Evolutionary conservation across 2,329 filamentous ascomycete species (phyloP).

Genomic region (Xylariaceae sp.): DNA sequence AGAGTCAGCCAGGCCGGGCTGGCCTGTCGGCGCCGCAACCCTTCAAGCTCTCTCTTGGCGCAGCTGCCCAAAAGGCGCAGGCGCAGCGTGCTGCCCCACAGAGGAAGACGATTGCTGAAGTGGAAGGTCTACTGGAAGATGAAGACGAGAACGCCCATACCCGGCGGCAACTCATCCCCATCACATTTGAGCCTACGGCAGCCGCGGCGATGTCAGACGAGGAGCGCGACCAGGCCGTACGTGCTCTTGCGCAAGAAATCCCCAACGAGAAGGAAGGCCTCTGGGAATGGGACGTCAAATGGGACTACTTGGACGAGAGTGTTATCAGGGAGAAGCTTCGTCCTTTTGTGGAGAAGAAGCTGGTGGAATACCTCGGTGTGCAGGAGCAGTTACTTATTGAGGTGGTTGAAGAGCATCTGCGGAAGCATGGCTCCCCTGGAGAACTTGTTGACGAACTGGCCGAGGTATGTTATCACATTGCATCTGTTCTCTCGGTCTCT

Average conservation of each 20-base stretch:
- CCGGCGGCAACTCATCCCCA: slow-evolving; percentile 73
- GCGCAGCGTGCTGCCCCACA: slow-evolving; percentile 51
- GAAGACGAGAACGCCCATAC: slow-evolving; percentile 74
- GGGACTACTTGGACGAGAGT: slow-evolving; percentile 80
- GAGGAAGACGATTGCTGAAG: slow-evolving; percentile 81
- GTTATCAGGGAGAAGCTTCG: slow-evolving; percentile 80
- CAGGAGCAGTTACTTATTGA: slow-evolving; percentile 95
- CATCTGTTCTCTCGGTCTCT: not conserved
- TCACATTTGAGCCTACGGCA: slow-evolving; percentile 69
- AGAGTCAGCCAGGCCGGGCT: slow-evolving; percentile 34
- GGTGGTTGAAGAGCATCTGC: slow-evolving; percentile 81
- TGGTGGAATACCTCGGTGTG: slow-evolving; percentile 91
- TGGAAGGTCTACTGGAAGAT: slow-evolving; percentile 90
- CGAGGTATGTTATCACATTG: slow-evolving; percentile 54
- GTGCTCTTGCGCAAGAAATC: slow-evolving; percentile 82
- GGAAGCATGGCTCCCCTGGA: slow-evolving; percentile 66
- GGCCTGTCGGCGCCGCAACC: slow-evolving; percentile 57
- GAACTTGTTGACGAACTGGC: slow-evolving; percentile 80
- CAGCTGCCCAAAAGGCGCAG: slow-evolving; percentile 69
- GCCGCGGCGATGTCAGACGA: slow-evolving; percentile 73
- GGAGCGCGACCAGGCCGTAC: slow-evolving; percentile 75
- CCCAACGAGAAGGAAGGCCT: slow-evolving; percentile 79
- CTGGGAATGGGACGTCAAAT: slow-evolving; percentile 90
- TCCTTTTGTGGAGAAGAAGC: slow-evolving; percentile 97
- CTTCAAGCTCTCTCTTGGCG: slow-evolving; percentile 90